These are phyloP conservation scores for Aureobasidium sp. DNA, from an alignment of 2,329 filamentous ascomycete species.

Conservation along the genomic window DNA sequence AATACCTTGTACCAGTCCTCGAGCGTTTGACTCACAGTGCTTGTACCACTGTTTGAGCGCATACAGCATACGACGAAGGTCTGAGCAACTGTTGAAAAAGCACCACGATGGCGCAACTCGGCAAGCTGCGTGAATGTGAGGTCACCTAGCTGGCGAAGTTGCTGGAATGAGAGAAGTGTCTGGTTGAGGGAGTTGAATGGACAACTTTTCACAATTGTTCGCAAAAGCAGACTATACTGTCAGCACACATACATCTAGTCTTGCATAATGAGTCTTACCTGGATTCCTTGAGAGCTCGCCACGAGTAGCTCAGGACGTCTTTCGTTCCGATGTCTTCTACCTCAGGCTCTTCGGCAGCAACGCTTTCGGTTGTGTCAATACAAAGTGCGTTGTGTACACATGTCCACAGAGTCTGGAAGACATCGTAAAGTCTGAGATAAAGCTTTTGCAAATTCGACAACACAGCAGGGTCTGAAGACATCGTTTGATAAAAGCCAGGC, in stretches of 20 bases:
- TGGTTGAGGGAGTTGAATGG: constrained; percentile 20
- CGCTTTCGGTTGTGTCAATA: constrained; percentile 89
- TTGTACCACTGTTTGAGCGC: constrained; percentile 32
- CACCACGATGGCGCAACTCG: constrained; percentile 78
- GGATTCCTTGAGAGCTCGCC: constrained; percentile 89
- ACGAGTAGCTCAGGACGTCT: constrained; percentile 87
- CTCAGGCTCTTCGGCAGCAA: constrained; percentile 69
- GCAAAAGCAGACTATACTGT: constrained; percentile 60
- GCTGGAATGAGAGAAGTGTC: constrained; percentile 26
- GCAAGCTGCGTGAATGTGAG: constrained; percentile 78
- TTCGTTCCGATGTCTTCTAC: constrained; percentile 75
- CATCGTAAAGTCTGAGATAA: constrained; percentile 23
- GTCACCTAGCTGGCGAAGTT: constrained; percentile 61
- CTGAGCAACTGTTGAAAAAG: constrained; percentile 85
- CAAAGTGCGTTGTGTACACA: constrained; percentile 73
- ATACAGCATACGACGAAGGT: constrained; percentile 80
- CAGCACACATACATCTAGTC: constrained; percentile 19
- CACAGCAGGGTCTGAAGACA: background rate
- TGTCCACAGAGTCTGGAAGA: constrained; percentile 67
- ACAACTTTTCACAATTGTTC: constrained; percentile 30
- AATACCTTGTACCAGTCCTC: constrained; percentile 59
- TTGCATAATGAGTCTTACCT: constrained; percentile 47
- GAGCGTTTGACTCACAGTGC: constrained; percentile 28
- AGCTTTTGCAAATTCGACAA: background rate
- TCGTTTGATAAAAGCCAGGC: constrained; percentile 11